phyloP scores from a whole-genome alignment of 441 rosid genomes.

The Arabidopsis lyrata region DNA sequence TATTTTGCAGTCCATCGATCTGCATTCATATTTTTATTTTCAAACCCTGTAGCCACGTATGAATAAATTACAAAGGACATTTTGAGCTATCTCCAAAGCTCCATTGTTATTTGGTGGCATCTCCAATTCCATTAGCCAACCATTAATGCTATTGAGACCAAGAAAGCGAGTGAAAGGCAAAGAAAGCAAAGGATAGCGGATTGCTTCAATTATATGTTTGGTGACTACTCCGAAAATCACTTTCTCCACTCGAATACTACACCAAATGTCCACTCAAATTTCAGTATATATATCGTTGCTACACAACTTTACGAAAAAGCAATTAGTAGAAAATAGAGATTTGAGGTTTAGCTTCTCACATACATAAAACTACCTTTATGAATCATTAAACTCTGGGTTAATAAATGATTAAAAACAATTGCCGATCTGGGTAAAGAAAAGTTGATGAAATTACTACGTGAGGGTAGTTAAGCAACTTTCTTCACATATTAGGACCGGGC shows the following conservation, averaged over 20 bases:
- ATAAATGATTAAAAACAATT: neutral
- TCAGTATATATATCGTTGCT: neutral
- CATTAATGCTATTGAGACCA: too few species aligned
- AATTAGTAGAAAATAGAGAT: neutral
- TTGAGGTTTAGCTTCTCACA: constrained; percentile 11
- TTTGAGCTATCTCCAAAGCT: too few species aligned
- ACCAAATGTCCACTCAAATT: neutral
- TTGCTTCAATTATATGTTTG: too few species aligned
- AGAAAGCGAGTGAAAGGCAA: neutral
- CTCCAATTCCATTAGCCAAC: too few species aligned
- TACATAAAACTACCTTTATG: neutral
- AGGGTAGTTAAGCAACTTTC: neutral
- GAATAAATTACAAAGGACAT: too few species aligned
- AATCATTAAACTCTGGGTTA: neutral
- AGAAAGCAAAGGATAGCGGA: too few species aligned
- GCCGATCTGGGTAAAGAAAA: neutral
- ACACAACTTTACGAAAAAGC: constrained; percentile 7
- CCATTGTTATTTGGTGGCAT: too few species aligned
- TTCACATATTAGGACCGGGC: neutral
- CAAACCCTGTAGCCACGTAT: too few species aligned
- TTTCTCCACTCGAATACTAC: too few species aligned
- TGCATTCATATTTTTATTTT: too few species aligned
- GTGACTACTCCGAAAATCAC: too few species aligned
- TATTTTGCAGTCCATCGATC: neutral
- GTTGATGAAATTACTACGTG: neutral